Evolutionary conservation across 1,284 basidiomycete species (phyloP).

Genomic region (Papiliotrema flavescens): DNA sequence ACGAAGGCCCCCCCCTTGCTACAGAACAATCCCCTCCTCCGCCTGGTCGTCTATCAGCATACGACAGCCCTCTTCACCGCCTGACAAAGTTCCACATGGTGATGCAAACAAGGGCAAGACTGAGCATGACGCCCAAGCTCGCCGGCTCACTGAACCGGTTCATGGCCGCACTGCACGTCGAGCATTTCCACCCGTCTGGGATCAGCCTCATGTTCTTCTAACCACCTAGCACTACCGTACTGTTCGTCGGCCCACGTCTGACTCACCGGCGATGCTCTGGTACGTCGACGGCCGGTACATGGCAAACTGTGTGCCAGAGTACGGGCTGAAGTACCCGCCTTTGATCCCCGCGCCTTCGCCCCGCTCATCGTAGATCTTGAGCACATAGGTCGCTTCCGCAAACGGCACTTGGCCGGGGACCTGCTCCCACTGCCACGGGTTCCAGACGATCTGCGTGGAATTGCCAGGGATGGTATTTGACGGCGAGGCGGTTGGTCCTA

Average conservation of each 20-base stretch:
- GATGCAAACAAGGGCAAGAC: slow-evolving; percentile 53
- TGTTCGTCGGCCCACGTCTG: background rate
- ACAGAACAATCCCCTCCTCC: too few relatives aligned
- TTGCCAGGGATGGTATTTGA: slow-evolving; percentile 61
- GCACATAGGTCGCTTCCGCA: slow-evolving; percentile 68
- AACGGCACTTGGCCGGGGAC: slow-evolving; percentile 62
- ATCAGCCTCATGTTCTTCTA: slow-evolving; percentile 2
- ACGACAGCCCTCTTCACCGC: background rate
- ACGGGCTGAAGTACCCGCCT: slow-evolving; percentile 67
- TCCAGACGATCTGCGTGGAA: slow-evolving; percentile 73
- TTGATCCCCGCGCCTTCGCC: slow-evolving; percentile 60
- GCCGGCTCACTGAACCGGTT: slow-evolving; percentile 58
- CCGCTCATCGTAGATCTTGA: slow-evolving; percentile 73
- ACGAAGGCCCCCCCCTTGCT: too few relatives aligned
- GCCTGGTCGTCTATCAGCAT: too few relatives aligned
- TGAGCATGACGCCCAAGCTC: slow-evolving; percentile 51
- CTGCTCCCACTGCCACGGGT: slow-evolving; percentile 71
- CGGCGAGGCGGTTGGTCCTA: slow-evolving; percentile 66
- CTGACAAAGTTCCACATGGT: slow-evolving; percentile 50
- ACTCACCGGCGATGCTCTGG: slow-evolving; percentile 66
- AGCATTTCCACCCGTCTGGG: slow-evolving; percentile 65
- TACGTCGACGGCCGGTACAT: slow-evolving; percentile 78
- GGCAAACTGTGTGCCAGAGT: slow-evolving; percentile 70
- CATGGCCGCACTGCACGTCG: slow-evolving; percentile 59
- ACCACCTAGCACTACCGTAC: too few relatives aligned